Percentiles rank a stretch among this genome's conserved stretches.
Evolutionary conservation across 2,329 filamentous ascomycete genomes (phyloP).

Genomic region (Nannizziopsis arthrosporioides): DNA sequence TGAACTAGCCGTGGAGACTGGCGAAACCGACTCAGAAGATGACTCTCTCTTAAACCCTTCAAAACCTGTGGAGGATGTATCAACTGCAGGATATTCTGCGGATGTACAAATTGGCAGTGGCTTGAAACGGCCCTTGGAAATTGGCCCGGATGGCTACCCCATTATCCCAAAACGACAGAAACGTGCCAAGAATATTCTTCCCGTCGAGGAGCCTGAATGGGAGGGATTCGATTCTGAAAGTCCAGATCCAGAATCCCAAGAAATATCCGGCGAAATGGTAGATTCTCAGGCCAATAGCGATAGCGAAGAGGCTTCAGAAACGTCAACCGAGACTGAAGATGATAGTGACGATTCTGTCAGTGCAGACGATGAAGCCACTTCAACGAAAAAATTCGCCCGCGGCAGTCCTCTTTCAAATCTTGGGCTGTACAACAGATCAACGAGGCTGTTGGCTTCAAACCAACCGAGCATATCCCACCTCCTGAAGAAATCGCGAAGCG

Average conservation of each 20-base stretch:
- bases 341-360: constrained; percentile 25
- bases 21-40: constrained; percentile 30
- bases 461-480: constrained; percentile 29
- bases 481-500: constrained; percentile 26
- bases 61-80: background rate
- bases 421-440: constrained; percentile 87
- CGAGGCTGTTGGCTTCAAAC: constrained; percentile 60
- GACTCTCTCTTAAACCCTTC: constrained; percentile 40
- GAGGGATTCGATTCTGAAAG: constrained; percentile 35
- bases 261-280: constrained; percentile 21
- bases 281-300: constrained; percentile 22
- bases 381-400: constrained; percentile 22
- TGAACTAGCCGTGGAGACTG: background rate
- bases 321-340: constrained; percentile 18
- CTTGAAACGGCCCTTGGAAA: constrained; percentile 72
- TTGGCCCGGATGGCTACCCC: constrained; percentile 67
- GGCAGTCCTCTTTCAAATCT: constrained; percentile 67
- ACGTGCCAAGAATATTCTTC: constrained; percentile 19
- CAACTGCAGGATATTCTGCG: background rate
- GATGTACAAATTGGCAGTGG: constrained; percentile 50
- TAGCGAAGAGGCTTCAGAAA: constrained; percentile 18
- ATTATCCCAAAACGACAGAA: constrained; percentile 71
- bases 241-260: constrained; percentile 24
- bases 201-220: constrained; percentile 33
- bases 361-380: constrained; percentile 18